Evolutionary conservation across 2,329 filamentous ascomycete species (phyloP).

Genomic region (Fusarium begoniae): DNA sequence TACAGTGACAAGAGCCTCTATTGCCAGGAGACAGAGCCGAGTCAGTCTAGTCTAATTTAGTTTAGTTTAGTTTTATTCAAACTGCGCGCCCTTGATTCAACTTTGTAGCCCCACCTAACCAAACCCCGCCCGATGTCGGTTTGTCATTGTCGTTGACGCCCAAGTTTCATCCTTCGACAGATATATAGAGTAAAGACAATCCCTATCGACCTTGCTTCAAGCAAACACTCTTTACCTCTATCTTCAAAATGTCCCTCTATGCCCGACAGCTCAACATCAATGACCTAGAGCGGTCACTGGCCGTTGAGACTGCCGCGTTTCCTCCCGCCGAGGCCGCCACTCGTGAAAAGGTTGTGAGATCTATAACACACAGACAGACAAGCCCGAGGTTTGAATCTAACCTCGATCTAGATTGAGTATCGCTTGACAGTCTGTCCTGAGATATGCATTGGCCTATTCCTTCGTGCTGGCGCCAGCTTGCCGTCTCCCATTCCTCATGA

Average conservation of each 20-base stretch:
- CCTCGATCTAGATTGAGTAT: constrained; percentile 42
- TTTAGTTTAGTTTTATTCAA: background rate
- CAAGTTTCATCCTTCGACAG: background rate
- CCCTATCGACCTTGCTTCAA: background rate
- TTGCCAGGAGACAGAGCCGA: background rate
- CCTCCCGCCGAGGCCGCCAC: constrained; percentile 43
- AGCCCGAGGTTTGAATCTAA: background rate
- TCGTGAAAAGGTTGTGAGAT: constrained; percentile 38
- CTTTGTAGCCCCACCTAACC: background rate
- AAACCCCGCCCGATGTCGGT: background rate
- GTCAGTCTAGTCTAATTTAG: background rate
- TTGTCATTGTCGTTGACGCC: background rate
- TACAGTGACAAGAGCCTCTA: too few relatives aligned
- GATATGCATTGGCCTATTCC: constrained; percentile 43
- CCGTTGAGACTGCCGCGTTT: constrained; percentile 43
- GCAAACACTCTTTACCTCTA: rapidly evolving
- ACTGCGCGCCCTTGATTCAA: background rate
- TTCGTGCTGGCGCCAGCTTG: background rate
- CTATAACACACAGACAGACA: too few relatives aligned
- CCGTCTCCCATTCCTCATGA: constrained; percentile 1
- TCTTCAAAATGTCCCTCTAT: constrained; percentile 34
- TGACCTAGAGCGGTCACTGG: constrained; percentile 38
- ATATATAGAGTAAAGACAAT: background rate
- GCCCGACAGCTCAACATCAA: constrained; percentile 34
- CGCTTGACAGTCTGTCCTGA: constrained; percentile 41